Evolutionary conservation across 768 basidiomycete genomes (phyloP), one percentile per base, ranked within the genome.

Genomic region (Suillus subaureus): DNA sequence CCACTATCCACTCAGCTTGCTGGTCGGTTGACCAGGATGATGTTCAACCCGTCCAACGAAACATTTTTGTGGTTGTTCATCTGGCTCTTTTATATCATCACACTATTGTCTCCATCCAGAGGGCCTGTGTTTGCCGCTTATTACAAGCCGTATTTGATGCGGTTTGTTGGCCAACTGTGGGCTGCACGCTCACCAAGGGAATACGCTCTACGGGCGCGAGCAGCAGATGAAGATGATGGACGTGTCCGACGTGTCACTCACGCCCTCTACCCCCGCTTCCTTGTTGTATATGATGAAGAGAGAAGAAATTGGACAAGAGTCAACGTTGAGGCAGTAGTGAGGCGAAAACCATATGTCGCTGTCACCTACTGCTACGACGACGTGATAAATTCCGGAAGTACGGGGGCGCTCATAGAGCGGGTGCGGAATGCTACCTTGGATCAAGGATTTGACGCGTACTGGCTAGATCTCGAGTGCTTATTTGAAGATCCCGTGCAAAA

Each of bases 151-250:
- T 74, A 74, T 45, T 54, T 69, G 51, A 65, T 71, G 23, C 68
- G 37, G 57, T 73, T 69, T 42, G 43, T 64, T 16, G 67, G 73
- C 3, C 73, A 74, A 1, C 69, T 76, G 21, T 76, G 73, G 74
- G 49, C 33, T 26, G 37, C 73, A 63, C 67, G 67, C 57, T 70
- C 71, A 8, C 66, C 71, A 49, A 63, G 49, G 49, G 74, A 75
- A 21, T 62, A 68, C 55, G 70, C 72, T 56, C 43, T 72, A 18
- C 73, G 71, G 15, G 35, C 0, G 7, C 28, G 26, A 39, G 11
- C 49, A 18, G 69, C 49, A 26, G 70, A 55, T 37, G 49, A 1
- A 26, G 66, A 70, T 43, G 21, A 35, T 39, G n/a, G 2, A 62
- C 33, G 1, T 4, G 61, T 23, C 55, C 61, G 37, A 21, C 60